Conservation (phyloP, 352 stramenopile genomes). For the Phytopythium litorale region DNA sequence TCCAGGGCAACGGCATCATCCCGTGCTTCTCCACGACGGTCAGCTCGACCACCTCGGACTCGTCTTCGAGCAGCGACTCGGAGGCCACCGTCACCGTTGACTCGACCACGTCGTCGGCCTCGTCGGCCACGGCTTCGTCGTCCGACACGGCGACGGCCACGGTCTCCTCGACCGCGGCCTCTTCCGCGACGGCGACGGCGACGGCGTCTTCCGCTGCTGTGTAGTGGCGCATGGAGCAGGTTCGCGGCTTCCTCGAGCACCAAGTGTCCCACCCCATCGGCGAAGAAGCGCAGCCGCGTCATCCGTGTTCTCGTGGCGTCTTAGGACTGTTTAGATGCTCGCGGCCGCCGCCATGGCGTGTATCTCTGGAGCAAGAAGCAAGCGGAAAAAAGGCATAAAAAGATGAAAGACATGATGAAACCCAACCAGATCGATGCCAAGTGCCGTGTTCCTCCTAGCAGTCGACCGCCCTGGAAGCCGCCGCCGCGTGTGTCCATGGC, state of each 20-base stretch:
- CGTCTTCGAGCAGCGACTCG: conserved; percentile 9
- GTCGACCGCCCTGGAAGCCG: not conserved
- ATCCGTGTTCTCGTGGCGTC: not conserved
- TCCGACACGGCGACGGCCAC: conserved; percentile 18
- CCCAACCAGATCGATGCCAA: not conserved
- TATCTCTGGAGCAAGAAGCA: not conserved
- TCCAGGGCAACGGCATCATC: conserved; percentile 74
- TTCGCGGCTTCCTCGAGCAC: not conserved
- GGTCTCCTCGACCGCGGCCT: conserved; percentile 10
- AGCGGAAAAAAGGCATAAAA: not conserved
- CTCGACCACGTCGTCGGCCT: conserved; percentile 18
- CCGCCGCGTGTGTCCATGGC: not conserved
- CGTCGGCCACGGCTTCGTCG: conserved; percentile 1
- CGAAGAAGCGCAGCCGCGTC: not conserved
- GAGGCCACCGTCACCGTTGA: conserved; percentile 17
- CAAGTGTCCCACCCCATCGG: not conserved
- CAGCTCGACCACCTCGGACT: conserved; percentile 26
- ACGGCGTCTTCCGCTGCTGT: conserved; percentile 11
- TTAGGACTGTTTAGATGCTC: not conserved
- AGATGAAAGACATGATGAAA: not conserved
- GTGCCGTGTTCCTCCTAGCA: not conserved
- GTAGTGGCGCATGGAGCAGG: not conserved
- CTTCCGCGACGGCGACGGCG: conserved; percentile 13
- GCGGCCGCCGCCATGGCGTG: not conserved
- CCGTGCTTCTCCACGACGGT: conserved; percentile 56